These are phyloP conservation scores for Malus hybrid DNA, from an alignment of 331 rosid species.

Conservation along the genomic window DNA sequence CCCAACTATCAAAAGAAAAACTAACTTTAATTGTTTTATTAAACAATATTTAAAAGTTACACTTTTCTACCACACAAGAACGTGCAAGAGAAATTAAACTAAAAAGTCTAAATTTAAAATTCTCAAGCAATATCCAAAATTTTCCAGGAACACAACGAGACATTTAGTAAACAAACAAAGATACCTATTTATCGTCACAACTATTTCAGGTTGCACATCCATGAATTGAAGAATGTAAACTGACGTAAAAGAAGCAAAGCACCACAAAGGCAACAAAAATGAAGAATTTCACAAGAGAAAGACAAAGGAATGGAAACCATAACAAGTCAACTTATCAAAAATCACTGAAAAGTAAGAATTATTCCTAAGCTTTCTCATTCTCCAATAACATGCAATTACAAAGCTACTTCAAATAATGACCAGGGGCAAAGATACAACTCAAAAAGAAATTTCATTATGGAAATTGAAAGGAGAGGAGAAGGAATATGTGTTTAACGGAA, in stretches of 20 bases:
- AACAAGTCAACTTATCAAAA: not conserved
- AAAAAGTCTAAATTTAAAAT: not conserved
- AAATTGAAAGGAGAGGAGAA: not conserved
- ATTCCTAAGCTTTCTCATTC: not conserved
- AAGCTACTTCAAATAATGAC: not conserved
- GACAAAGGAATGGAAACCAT: not conserved
- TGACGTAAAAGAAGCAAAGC: not conserved
- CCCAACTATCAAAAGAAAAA: not conserved
- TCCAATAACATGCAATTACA: not conserved
- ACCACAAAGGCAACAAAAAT: not conserved
- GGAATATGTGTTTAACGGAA: not conserved
- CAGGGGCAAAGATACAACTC: not conserved
- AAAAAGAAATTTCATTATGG: not conserved
- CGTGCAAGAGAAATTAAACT: not conserved
- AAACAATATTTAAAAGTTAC: not conserved
- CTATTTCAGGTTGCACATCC: not conserved
- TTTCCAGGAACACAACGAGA: not conserved
- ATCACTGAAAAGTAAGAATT: not conserved
- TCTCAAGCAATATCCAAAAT: not conserved
- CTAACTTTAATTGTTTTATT: not conserved
- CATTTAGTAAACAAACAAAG: not conserved
- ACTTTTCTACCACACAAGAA: not conserved
- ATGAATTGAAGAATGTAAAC: not conserved
- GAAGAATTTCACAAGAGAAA: not conserved
- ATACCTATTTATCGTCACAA: not conserved